phyloP scores from a whole-genome alignment of 106 monocot genomes.

The Dendrobium catenatum region DNA sequence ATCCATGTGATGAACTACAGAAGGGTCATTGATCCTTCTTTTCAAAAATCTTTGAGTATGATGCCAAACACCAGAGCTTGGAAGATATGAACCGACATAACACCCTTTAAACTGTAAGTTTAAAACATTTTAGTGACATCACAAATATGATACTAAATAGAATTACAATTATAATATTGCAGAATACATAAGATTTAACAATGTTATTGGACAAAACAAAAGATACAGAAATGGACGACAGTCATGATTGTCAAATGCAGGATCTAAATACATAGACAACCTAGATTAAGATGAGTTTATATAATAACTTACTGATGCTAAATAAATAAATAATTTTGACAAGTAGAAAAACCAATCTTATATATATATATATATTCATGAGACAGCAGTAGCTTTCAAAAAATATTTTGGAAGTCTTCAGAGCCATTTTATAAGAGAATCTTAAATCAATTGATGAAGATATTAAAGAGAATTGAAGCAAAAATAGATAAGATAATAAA shows the following conservation, averaged over 20 bases:
- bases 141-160: not conserved
- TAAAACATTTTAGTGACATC: not conserved
- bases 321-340: not conserved
- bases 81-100: slow-evolving; percentile 97
- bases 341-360: not conserved
- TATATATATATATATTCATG: not conserved
- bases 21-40: slow-evolving; percentile 44
- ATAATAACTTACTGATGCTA: not conserved
- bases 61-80: slow-evolving; percentile 96
- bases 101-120: slow-evolving; percentile 68
- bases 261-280: not conserved
- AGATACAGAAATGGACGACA: not conserved
- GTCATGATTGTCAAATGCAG: not conserved
- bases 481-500: not conserved
- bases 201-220: not conserved
- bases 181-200: not conserved
- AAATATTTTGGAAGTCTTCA: not conserved
- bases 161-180: not conserved
- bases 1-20: slow-evolving; percentile 76
- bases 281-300: not conserved
- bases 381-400: not conserved
- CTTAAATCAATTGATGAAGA: not conserved
- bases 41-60: slow-evolving; percentile 83
- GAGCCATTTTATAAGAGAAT: not conserved
- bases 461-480: not conserved